These are phyloP conservation scores for Chlorencoelia australis DNA, from an alignment of 2,329 filamentous ascomycete species.

Conservation along the genomic window DNA sequence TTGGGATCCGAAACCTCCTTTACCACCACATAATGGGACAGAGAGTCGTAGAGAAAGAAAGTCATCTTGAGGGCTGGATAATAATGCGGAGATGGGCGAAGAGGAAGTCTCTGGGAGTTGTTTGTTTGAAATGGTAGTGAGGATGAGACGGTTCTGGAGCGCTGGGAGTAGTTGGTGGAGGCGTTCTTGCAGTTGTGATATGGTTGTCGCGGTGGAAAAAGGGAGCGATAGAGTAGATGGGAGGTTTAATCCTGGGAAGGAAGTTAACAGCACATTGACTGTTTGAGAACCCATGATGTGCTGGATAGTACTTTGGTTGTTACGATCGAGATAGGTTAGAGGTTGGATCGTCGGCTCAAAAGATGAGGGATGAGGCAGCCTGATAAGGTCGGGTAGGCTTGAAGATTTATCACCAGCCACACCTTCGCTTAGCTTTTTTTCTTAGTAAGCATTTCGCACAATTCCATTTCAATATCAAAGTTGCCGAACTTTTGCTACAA, in stretches of 20 bases:
- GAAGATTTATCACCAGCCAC: constrained; percentile 12
- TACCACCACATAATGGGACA: constrained; percentile 76
- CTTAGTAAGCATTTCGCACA: constrained; percentile 7
- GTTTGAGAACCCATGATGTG: constrained; percentile 42
- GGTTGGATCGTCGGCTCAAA: too few species aligned
- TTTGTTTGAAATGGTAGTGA: constrained; percentile 75
- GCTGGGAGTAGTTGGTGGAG: constrained; percentile 53
- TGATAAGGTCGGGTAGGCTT: too few species aligned
- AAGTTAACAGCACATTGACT: constrained; percentile 76
- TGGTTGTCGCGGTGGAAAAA: constrained; percentile 51
- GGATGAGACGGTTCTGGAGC: constrained; percentile 51
- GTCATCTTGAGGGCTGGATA: constrained; percentile 47
- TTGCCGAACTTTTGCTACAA: constrained; percentile 7
- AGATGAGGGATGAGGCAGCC: too few species aligned
- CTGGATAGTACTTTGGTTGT: background rate
- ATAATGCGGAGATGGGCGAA: constrained; percentile 49
- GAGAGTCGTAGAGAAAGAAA: constrained; percentile 78
- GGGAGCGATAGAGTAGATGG: constrained; percentile 77
- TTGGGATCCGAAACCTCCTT: constrained; percentile 96
- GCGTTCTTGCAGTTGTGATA: constrained; percentile 55
- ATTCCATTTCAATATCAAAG: constrained; percentile 6
- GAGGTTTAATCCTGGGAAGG: constrained; percentile 72
- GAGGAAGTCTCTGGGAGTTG: constrained; percentile 48
- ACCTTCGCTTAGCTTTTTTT: constrained; percentile 10
- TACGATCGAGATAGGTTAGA: background rate